Evolutionary conservation across 257 asterid genomes (phyloP).

Genomic region (Solanum etuberosum): DNA sequence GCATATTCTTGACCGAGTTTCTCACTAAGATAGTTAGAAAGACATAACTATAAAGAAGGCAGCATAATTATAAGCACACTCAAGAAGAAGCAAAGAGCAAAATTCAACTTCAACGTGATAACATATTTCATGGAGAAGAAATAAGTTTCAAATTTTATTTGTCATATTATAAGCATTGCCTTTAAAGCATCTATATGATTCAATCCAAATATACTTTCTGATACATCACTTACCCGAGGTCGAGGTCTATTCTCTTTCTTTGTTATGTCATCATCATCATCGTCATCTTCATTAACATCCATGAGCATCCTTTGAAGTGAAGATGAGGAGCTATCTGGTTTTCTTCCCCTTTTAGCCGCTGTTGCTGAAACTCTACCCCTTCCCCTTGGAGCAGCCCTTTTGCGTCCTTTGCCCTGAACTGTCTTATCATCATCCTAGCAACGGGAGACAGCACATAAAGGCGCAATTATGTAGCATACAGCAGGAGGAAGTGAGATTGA

Average conservation of each 20-base stretch:
- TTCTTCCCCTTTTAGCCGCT: conserved; percentile 76
- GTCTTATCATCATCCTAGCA: conserved; percentile 54
- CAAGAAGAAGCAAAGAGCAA: background rate
- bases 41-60: background rate
- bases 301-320: conserved; percentile 62
- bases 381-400: conserved; percentile 88
- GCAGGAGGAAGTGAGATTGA: background rate
- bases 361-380: conserved; percentile 62
- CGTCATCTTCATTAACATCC: conserved; percentile 57
- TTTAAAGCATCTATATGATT: background rate
- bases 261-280: conserved; percentile 49
- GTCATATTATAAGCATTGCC: background rate
- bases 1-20: background rate
- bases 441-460: background rate
- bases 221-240: conserved; percentile 58
- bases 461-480: background rate
- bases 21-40: background rate
- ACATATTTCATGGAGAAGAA: background rate
- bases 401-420: conserved; percentile 52
- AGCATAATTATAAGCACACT: background rate
- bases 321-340: conserved; percentile 58
- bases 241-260: conserved; percentile 47
- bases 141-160: background rate
- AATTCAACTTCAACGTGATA: background rate
- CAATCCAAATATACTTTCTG: background rate